Percentiles rank a stretch among this genome's conserved stretches.
phyloP scores from a whole-genome alignment of 2,329 filamentous ascomycete species.

The Fusarium compactum region DNA sequence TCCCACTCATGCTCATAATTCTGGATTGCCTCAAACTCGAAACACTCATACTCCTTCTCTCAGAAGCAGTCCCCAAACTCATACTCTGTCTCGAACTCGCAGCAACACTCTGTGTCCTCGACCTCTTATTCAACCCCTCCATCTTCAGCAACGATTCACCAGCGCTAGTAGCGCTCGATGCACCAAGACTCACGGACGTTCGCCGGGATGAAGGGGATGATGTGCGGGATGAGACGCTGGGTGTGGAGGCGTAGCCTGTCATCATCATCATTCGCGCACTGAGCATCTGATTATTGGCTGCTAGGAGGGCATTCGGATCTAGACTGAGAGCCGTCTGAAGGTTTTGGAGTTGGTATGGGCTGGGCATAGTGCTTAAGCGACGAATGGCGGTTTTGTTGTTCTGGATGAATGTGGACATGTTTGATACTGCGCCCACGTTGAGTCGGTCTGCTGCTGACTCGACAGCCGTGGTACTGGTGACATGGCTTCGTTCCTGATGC shows the following conservation, averaged over 20 bases:
- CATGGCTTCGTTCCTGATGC: slow-evolving; percentile 13
- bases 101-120: slow-evolving; percentile 2
- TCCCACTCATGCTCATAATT: background rate
- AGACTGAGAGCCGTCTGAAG: background rate
- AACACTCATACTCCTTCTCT: slow-evolving; percentile 25
- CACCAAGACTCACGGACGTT: background rate
- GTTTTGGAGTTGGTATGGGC: slow-evolving; percentile 9
- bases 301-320: background rate
- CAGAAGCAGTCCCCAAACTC: background rate
- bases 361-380: slow-evolving; percentile 28
- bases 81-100: slow-evolving; percentile 10
- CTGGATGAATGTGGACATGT: slow-evolving; percentile 37
- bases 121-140: slow-evolving; percentile 11
- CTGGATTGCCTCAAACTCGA: slow-evolving; percentile 7
- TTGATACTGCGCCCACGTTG: slow-evolving; percentile 14
- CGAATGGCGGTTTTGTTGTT: slow-evolving; percentile 36
- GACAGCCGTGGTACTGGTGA: background rate
- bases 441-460: slow-evolving; percentile 18
- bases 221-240: background rate
- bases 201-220: background rate
- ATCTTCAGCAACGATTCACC: slow-evolving; percentile 11
- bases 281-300: slow-evolving; percentile 5
- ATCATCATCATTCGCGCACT: slow-evolving; percentile 1
- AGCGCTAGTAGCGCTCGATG: background rate
- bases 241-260: background rate